A percentile compares a stretch with the other conserved stretches of the same genome.
These are phyloP conservation scores for Alternaria gansuensis DNA, from an alignment of 2,329 filamentous ascomycete species.

Conservation along the genomic window DNA sequence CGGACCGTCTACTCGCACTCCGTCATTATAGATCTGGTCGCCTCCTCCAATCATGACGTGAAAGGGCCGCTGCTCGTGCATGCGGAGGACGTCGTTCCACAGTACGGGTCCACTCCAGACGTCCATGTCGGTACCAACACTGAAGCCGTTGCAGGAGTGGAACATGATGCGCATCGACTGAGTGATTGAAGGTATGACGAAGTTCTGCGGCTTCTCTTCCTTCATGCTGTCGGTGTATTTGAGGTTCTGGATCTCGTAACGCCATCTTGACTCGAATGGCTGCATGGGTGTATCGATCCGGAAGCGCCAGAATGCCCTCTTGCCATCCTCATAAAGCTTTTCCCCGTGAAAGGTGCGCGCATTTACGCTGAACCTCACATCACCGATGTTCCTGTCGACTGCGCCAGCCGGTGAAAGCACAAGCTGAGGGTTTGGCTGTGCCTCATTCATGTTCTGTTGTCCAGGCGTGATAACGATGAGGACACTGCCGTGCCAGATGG, in stretches of 20 bases:
- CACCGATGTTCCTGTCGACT: slow-evolving; percentile 35
- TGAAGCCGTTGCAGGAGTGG: slow-evolving; percentile 74
- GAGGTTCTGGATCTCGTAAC: slow-evolving; percentile 76
- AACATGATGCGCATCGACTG: slow-evolving; percentile 76
- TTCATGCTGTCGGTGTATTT: slow-evolving; percentile 64
- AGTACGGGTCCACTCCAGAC: slow-evolving; percentile 69
- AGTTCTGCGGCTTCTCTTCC: slow-evolving; percentile 51
- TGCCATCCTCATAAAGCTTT: slow-evolving; percentile 68
- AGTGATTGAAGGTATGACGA: slow-evolving; percentile 66
- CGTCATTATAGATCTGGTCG: slow-evolving; percentile 82
- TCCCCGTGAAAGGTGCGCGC: slow-evolving; percentile 56
- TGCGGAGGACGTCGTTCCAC: slow-evolving; percentile 71
- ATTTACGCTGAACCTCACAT: slow-evolving; percentile 37
- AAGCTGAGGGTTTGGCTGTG: slow-evolving; percentile 63
- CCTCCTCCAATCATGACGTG: slow-evolving; percentile 85
- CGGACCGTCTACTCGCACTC: slow-evolving; percentile 84
- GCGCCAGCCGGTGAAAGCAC: slow-evolving; percentile 63
- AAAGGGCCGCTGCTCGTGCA: slow-evolving; percentile 68
- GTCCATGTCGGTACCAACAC: slow-evolving; percentile 70
- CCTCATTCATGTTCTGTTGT: slow-evolving; percentile 52
- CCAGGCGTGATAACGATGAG: slow-evolving; percentile 81
- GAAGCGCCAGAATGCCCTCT: slow-evolving; percentile 69
- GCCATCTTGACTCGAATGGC: slow-evolving; percentile 78
- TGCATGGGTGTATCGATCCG: slow-evolving; percentile 70
- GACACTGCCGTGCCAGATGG: slow-evolving; percentile 83